Evolutionary conservation across 495 filamentous ascomycete species (phyloP).

Genomic region (Opeltia flavorubescens): DNA sequence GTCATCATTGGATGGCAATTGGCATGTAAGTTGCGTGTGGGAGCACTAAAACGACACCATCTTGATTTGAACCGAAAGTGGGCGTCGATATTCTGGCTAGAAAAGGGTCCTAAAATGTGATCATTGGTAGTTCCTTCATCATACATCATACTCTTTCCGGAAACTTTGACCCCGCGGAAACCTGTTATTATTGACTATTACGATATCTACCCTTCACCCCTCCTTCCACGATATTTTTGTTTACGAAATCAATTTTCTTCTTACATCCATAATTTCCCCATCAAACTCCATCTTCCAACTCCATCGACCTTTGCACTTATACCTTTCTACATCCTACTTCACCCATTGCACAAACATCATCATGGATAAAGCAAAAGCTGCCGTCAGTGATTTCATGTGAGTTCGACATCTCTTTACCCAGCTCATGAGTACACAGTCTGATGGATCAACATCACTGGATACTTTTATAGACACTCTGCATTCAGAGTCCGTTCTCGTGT

Average conservation of each 20-base stretch:
- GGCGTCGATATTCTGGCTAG: too few species aligned
- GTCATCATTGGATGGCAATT: neutral
- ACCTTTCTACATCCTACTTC: neutral
- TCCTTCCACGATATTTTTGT: neutral
- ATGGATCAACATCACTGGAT: constrained; percentile 7
- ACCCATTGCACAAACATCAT: neutral
- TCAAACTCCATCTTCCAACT: constrained; percentile 6
- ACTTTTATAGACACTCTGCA: constrained; percentile 3
- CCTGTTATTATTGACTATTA: neutral
- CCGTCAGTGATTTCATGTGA: constrained; percentile 37
- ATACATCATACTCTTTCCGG: neutral
- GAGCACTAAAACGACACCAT: too few species aligned
- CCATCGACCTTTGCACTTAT: neutral
- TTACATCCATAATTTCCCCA: constrained; percentile 1
- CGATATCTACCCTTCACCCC: neutral
- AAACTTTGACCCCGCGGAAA: neutral
- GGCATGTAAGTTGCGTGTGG: too few species aligned
- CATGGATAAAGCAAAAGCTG: constrained; percentile 44
- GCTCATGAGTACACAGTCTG: constrained; percentile 12
- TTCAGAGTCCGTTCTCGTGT: constrained; percentile 5
- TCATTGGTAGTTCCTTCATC: neutral
- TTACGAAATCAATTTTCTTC: neutral
- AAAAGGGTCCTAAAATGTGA: too few species aligned
- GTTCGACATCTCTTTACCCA: constrained; percentile 5
- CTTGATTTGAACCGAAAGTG: too few species aligned